Percentiles rank a stretch among this genome's conserved stretches.
phyloP scores from a whole-genome alignment of 495 filamentous ascomycete species.

The Penicillium paradoxum region DNA sequence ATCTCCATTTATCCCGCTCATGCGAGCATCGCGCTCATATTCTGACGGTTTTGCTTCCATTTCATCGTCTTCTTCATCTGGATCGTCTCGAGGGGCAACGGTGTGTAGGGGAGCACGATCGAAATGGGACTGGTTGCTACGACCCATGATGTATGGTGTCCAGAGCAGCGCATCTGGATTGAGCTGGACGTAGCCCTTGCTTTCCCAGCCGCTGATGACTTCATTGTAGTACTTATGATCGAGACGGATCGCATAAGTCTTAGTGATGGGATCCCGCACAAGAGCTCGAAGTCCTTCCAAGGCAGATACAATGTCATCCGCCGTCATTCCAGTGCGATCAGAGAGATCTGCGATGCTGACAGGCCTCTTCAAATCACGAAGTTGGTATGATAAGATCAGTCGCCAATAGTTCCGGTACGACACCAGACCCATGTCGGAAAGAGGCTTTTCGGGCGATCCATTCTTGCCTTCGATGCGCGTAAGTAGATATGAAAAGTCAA shows the following conservation, averaged over 20 bases:
- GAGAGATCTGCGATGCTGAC: constrained; percentile 77
- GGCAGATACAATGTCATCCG: constrained; percentile 91
- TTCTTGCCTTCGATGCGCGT: constrained; percentile 91
- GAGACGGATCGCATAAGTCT: constrained; percentile 80
- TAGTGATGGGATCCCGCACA: constrained; percentile 83
- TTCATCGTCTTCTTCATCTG: constrained; percentile 59
- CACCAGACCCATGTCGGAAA: constrained; percentile 95
- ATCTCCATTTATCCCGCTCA: constrained; percentile 12
- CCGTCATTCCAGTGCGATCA: constrained; percentile 87
- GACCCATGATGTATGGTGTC: constrained; percentile 97
- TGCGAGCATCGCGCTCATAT: constrained; percentile 27
- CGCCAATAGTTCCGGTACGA: constrained; percentile 98
- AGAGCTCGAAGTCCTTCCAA: constrained; percentile 84
- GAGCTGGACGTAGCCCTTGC: constrained; percentile 78
- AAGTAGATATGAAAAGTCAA: constrained; percentile 96
- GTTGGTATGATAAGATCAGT: constrained; percentile 75
- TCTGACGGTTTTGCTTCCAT: constrained; percentile 36
- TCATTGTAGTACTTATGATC: constrained; percentile 76
- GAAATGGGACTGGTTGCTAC: constrained; percentile 75
- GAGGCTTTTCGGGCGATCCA: constrained; percentile 92
- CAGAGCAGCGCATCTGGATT: constrained; percentile 79
- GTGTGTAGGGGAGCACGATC: constrained; percentile 80
- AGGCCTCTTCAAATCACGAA: constrained; percentile 59
- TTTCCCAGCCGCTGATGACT: constrained; percentile 81
- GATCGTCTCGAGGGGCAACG: constrained; percentile 73